phyloP scores from a whole-genome alignment of 2,329 filamentous ascomycete genomes.

The Ascochyta fabae region DNA sequence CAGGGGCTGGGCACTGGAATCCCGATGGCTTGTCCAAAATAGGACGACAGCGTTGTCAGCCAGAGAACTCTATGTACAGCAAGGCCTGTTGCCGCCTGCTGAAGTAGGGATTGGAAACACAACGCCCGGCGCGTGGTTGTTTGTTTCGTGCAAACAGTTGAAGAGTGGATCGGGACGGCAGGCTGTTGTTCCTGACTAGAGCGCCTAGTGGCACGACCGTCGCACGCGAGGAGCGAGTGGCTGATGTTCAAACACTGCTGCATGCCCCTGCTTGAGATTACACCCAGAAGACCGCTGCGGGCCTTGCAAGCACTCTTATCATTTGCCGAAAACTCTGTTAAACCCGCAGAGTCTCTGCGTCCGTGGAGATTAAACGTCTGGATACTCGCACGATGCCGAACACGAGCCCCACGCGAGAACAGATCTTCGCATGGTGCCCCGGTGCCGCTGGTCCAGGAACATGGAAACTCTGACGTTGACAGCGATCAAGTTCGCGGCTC shows the following conservation, averaged over 20 bases:
- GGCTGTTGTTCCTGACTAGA: slow-evolving; percentile 22
- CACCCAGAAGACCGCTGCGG: slow-evolving; percentile 7
- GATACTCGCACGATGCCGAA: slow-evolving; percentile 1
- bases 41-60: slow-evolving; percentile 1
- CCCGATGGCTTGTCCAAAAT: slow-evolving; percentile 6
- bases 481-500: slow-evolving; percentile 3
- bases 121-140: slow-evolving; percentile 3
- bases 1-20: slow-evolving; percentile 27
- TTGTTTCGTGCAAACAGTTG: slow-evolving; percentile 13
- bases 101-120: slow-evolving; percentile 12
- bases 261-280: slow-evolving; percentile 39
- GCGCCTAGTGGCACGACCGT: slow-evolving; percentile 29
- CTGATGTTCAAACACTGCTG: slow-evolving; percentile 43
- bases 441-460: slow-evolving; percentile 9
- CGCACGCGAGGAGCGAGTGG: slow-evolving; percentile 37
- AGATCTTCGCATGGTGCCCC: slow-evolving; percentile 18
- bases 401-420: slow-evolving; percentile 3
- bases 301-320: neutral
- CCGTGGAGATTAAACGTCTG: slow-evolving; percentile 14
- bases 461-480: slow-evolving; percentile 6
- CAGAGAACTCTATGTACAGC: neutral
- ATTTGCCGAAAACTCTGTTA: slow-evolving; percentile 12
- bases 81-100: neutral
- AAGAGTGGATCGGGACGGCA: slow-evolving; percentile 17
- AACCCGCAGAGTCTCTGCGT: slow-evolving; percentile 2